These are phyloP conservation scores for Bacidia rubella DNA, from an alignment of 495 filamentous ascomycete genomes.

Conservation along the genomic window DNA sequence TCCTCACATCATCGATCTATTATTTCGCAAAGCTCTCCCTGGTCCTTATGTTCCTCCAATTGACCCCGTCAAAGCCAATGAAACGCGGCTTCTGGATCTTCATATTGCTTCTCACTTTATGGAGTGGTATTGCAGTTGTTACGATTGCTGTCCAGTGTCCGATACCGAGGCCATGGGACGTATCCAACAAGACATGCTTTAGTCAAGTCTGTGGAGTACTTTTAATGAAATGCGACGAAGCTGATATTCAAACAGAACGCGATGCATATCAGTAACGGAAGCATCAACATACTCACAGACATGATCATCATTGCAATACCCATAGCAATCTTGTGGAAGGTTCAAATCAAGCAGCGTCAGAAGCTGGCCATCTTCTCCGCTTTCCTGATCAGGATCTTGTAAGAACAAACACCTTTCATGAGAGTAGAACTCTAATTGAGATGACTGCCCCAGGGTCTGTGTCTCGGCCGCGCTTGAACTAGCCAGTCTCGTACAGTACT, in stretches of 20 bases:
- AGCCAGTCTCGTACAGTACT: too few species aligned
- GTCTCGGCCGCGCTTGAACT: too few species aligned
- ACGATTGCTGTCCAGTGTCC: background rate
- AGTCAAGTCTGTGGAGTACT: background rate
- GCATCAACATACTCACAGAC: slow-evolving; percentile 12
- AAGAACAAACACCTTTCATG: background rate
- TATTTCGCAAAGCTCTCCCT: too few species aligned
- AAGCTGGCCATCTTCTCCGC: slow-evolving; percentile 4
- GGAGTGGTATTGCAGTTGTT: background rate
- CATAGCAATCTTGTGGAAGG: slow-evolving; percentile 1
- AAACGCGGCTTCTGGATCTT: too few species aligned
- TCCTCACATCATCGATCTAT: too few species aligned
- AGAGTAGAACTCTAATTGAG: background rate
- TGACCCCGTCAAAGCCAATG: too few species aligned
- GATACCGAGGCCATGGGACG: background rate
- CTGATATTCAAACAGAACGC: slow-evolving; percentile 3
- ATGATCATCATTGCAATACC: slow-evolving; percentile 9
- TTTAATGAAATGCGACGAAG: too few species aligned
- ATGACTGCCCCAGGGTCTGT: too few species aligned
- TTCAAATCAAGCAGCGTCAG: slow-evolving; percentile 8
- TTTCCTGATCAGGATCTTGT: slow-evolving; percentile 8
- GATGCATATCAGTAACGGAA: slow-evolving; percentile 3
- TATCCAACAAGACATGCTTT: background rate
- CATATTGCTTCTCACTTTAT: background rate
- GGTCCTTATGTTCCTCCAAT: too few species aligned